These are phyloP conservation scores for Pseudogymnoascus sp. DNA, from an alignment of 2,329 filamentous ascomycete species.

Conservation along the genomic window DNA sequence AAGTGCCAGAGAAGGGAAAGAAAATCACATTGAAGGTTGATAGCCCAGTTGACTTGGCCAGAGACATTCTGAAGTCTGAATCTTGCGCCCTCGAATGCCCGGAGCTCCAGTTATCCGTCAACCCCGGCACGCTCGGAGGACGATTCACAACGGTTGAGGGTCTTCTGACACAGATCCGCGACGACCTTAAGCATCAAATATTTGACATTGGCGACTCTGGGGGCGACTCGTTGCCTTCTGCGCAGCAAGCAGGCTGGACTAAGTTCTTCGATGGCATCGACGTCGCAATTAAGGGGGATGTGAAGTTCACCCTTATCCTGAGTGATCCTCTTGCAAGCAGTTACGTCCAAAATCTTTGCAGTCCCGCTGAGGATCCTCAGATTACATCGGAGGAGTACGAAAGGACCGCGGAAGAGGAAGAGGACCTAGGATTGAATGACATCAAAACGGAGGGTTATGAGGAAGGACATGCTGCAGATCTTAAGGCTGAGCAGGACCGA, in stretches of 20 bases:
- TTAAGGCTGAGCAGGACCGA: slow-evolving; percentile 25
- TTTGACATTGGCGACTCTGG: slow-evolving; percentile 63
- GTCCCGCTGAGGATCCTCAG: slow-evolving; percentile 66
- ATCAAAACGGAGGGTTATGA: slow-evolving; percentile 91
- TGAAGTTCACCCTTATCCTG: slow-evolving; percentile 73
- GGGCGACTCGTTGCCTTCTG: slow-evolving; percentile 67
- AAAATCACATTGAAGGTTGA: slow-evolving; percentile 71
- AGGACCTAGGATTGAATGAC: slow-evolving; percentile 80
- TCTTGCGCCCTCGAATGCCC: slow-evolving; percentile 80
- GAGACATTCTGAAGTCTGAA: slow-evolving; percentile 95
- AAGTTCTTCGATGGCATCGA: slow-evolving; percentile 72
- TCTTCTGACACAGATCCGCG: slow-evolving; percentile 80
- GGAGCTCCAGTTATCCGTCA: slow-evolving; percentile 77
- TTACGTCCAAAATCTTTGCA: slow-evolving; percentile 85
- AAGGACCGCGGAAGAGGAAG: slow-evolving; percentile 83
- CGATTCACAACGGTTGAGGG: slow-evolving; percentile 97
- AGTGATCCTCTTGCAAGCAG: slow-evolving; percentile 85
- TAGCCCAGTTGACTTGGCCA: slow-evolving; percentile 62
- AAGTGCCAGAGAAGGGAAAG: slow-evolving; percentile 76
- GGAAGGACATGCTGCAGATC: slow-evolving; percentile 36
- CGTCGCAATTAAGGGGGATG: slow-evolving; percentile 68
- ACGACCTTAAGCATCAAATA: slow-evolving; percentile 80
- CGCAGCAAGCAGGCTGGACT: slow-evolving; percentile 65
- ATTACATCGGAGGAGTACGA: slow-evolving; percentile 76
- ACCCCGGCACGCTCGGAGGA: slow-evolving; percentile 88